A percentile compares a stretch with the other conserved stretches of the same genome.
Conservation (phyloP, 2,329 filamentous ascomycete species). For the Cladosporium oxysporum region DNA sequence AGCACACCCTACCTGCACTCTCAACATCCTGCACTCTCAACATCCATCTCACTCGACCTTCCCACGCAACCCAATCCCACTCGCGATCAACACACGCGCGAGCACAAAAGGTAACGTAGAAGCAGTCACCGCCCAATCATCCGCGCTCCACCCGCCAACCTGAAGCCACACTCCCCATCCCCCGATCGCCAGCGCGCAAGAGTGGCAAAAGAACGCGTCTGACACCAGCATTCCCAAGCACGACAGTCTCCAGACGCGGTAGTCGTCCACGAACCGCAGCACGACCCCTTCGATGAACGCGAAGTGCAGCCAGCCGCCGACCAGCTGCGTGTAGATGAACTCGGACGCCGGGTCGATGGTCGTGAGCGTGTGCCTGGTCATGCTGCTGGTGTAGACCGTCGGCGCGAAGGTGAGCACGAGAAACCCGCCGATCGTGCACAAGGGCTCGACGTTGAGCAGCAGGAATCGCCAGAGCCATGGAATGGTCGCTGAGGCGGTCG, state of each 20-base stretch:
- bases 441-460: conserved; percentile 32
- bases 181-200: conserved; percentile 32
- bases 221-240: conserved; percentile 33
- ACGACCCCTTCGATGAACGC: conserved; percentile 33
- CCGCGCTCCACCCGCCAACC: conserved; percentile 29
- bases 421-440: conserved; percentile 32
- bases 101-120: conserved; percentile 35
- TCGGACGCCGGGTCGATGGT: conserved; percentile 27
- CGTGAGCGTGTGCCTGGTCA: conserved; percentile 28
- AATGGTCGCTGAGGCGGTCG: conserved; percentile 29
- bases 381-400: conserved; percentile 26
- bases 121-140: conserved; percentile 33
- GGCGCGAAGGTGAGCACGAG: conserved; percentile 27
- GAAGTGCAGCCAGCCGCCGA: conserved; percentile 35
- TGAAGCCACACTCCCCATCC: conserved; percentile 30
- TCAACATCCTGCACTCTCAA: not conserved
- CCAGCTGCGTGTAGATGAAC: conserved; percentile 35
- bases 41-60: conserved; percentile 24
- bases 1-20: not conserved
- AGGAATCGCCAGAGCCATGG: conserved; percentile 31
- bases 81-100: conserved; percentile 30
- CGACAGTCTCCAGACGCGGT: conserved; percentile 33
- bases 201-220: conserved; percentile 31
- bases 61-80: conserved; percentile 26
- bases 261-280: conserved; percentile 34